phyloP scores from a whole-genome alignment of 164 flowering plant species.

The Vitis riparia region DNA sequence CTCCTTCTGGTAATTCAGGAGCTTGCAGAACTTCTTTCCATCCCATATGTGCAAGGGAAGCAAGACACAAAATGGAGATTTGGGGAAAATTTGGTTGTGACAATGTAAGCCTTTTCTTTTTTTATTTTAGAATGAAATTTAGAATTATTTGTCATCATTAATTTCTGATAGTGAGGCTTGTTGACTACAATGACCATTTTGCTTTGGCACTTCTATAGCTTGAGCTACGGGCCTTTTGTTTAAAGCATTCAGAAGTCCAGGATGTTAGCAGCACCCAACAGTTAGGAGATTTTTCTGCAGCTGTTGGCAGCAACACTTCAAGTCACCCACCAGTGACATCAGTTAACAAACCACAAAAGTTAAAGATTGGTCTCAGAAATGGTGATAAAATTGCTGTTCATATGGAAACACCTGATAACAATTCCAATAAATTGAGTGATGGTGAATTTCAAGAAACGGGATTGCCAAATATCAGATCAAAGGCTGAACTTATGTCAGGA shows the following conservation, averaged over 20 bases:
- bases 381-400: constrained; percentile 35
- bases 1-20: constrained; percentile 41
- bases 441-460: constrained; percentile 23
- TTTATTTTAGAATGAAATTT: neutral
- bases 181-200: neutral
- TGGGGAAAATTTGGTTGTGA: constrained; percentile 85
- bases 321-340: constrained; percentile 25
- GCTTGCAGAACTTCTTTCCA: constrained; percentile 92
- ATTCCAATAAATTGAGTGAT: constrained; percentile 28
- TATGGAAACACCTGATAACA: constrained; percentile 19
- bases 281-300: constrained; percentile 16
- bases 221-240: constrained; percentile 89
- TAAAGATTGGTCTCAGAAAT: constrained; percentile 39
- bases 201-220: constrained; percentile 37
- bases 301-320: constrained; percentile 29
- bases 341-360: constrained; percentile 27
- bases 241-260: constrained; percentile 68
- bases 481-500: constrained; percentile 21
- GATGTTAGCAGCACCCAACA: constrained; percentile 20
- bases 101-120: constrained; percentile 47
- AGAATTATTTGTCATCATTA: neutral
- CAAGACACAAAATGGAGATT: constrained; percentile 81
- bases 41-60: constrained; percentile 97
- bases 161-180: neutral
- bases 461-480: constrained; percentile 18